A percentile compares a stretch with the other conserved stretches of the same genome.
Conservation (phyloP, 176 grass and related monocot genomes). For the Tillandsia leiboldiana region DNA sequence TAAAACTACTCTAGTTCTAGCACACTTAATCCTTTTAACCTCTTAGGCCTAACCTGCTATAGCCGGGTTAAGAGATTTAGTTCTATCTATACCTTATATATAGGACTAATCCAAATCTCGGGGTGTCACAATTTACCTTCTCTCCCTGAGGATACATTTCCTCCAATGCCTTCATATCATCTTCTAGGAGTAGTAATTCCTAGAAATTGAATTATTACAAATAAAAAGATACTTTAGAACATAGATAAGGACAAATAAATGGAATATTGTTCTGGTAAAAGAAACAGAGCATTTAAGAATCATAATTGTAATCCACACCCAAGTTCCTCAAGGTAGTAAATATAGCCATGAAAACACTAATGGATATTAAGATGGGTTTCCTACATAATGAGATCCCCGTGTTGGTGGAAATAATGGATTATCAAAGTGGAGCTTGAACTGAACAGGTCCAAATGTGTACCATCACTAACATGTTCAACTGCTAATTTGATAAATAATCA, state of each 20-base stretch:
- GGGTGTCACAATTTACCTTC: slow-evolving; percentile 27
- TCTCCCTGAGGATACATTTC: slow-evolving; percentile 99
- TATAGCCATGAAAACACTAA: background rate
- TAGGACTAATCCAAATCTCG: too few relatives aligned
- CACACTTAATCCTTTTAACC: too few relatives aligned
- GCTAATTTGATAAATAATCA: background rate
- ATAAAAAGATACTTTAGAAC: slow-evolving; percentile 7
- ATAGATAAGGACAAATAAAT: background rate
- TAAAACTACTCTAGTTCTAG: too few relatives aligned
- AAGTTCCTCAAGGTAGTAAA: background rate
- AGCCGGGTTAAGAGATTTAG: too few relatives aligned
- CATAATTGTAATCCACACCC: background rate
- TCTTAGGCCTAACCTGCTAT: too few relatives aligned
- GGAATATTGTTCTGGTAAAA: slow-evolving; percentile 2
- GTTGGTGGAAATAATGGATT: background rate
- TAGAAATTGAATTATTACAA: slow-evolving; percentile 18
- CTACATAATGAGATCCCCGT: background rate
- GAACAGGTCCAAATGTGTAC: background rate
- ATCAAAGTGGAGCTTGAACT: background rate
- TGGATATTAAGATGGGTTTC: background rate
- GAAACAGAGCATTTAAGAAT: background rate
- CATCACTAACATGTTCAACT: background rate
- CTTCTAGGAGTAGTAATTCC: slow-evolving; percentile 87
- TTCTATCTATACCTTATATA: too few relatives aligned
- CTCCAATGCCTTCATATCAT: slow-evolving; percentile 88